Conservation (phyloP, 163 green algal species). For the Chloromonas sp. region DNA sequence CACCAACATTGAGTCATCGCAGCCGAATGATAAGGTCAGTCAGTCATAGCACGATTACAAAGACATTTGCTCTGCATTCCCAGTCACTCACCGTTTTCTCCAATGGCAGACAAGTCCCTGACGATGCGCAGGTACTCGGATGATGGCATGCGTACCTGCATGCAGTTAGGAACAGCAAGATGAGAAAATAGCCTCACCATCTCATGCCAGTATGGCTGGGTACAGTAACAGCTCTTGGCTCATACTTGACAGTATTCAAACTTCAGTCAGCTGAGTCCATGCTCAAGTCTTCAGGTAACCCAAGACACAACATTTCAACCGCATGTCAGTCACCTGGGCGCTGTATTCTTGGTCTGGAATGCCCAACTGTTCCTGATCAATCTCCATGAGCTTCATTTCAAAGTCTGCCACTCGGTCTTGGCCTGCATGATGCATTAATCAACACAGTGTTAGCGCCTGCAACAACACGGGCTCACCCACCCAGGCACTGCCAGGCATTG, state of each 20-base stretch:
- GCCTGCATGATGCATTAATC: slow-evolving; percentile 3
- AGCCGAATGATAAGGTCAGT: neutral
- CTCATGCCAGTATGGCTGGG: no score
- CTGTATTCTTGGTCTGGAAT: slow-evolving; percentile 82
- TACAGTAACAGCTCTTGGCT: no score
- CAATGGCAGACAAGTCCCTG: slow-evolving; percentile 86
- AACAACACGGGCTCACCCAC: no score
- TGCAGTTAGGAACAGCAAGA: neutral
- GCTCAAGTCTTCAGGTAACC: no score
- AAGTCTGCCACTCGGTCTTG: slow-evolving; percentile 94
- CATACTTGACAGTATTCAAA: no score
- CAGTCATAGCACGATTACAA: no score
- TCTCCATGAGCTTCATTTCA: slow-evolving; percentile 99
- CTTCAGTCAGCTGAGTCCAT: no score
- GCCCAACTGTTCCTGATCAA: slow-evolving; percentile 95
- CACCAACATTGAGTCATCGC: neutral
- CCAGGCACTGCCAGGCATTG: no score
- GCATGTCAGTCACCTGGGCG: neutral
- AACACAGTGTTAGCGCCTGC: no score
- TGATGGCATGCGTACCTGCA: slow-evolving; percentile 59
- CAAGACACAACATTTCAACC: no score
- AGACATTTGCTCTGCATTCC: no score
- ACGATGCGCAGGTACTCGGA: slow-evolving; percentile 77
- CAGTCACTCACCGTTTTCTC: slow-evolving; percentile 64
- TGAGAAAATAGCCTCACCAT: no score